phyloP scores from a whole-genome alignment of 2,329 filamentous ascomycete species.

The Penicillium digitatum region DNA sequence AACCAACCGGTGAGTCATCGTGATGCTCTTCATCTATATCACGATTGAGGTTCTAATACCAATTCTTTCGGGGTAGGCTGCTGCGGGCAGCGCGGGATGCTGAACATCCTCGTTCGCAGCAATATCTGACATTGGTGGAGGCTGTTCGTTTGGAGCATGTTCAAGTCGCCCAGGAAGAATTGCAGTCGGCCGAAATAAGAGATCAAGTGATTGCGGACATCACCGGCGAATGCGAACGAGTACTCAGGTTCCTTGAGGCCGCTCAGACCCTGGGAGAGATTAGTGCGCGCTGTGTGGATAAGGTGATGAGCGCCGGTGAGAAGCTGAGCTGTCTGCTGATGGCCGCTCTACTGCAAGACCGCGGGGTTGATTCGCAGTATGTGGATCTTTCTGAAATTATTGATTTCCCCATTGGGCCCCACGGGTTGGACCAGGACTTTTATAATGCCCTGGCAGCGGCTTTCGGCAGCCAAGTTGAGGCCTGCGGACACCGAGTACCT shows the following conservation, averaged over 20 bases:
- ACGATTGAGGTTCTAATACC: conserved; percentile 7
- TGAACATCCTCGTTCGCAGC: conserved; percentile 45
- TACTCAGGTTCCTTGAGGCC: conserved; percentile 69
- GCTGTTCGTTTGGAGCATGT: conserved; percentile 81
- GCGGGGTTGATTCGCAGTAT: conserved; percentile 78
- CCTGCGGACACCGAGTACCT: conserved; percentile 65
- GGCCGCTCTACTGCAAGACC: conserved; percentile 75
- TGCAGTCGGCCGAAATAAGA: conserved; percentile 56
- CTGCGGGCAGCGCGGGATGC: conserved; percentile 50
- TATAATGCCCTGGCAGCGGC: conserved; percentile 62
- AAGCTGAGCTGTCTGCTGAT: conserved; percentile 93
- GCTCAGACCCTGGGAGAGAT: conserved; percentile 63
- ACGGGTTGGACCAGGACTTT: conserved; percentile 62
- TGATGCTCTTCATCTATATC: not conserved
- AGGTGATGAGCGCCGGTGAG: conserved; percentile 91
- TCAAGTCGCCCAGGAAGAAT: conserved; percentile 61
- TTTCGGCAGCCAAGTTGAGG: conserved; percentile 61
- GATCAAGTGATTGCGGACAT: conserved; percentile 62
- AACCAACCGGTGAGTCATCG: conserved; percentile 74
- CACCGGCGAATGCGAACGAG: conserved; percentile 71
- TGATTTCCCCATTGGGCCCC: conserved; percentile 55
- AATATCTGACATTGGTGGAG: conserved; percentile 71
- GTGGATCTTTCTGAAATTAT: conserved; percentile 83
- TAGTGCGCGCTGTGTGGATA: conserved; percentile 73
- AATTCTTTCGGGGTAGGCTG: conserved; percentile 30